These are phyloP conservation scores for Cladorrhinum samala DNA, from an alignment of 495 filamentous ascomycete species.

Conservation along the genomic window DNA sequence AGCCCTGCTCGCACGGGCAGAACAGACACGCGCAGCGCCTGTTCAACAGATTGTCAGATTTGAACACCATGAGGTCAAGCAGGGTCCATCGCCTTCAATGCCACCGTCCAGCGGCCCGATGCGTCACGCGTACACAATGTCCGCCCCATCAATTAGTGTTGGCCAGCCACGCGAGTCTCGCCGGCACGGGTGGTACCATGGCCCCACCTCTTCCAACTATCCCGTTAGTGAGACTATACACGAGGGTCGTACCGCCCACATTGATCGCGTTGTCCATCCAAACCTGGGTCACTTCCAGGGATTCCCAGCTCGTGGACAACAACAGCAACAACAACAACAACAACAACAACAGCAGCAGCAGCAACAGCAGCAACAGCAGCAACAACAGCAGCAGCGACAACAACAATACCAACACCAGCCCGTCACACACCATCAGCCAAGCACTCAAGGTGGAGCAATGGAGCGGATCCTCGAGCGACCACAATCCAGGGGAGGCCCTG, in stretches of 20 bases:
- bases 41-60: slow-evolving; percentile 42
- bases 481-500: slow-evolving; percentile 14
- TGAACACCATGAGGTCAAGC: slow-evolving; percentile 27
- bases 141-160: slow-evolving; percentile 42
- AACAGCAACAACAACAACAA: slow-evolving; percentile 5
- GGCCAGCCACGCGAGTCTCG: slow-evolving; percentile 48
- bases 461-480: slow-evolving; percentile 27
- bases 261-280: slow-evolving; percentile 45
- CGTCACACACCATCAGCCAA: slow-evolving; percentile 11
- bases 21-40: slow-evolving; percentile 28
- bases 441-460: slow-evolving; percentile 20
- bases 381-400: slow-evolving; percentile 6
- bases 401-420: slow-evolving; percentile 6
- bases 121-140: slow-evolving; percentile 44
- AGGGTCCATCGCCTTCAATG: slow-evolving; percentile 6
- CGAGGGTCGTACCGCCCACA: slow-evolving; percentile 30
- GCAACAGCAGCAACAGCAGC: slow-evolving; percentile 14
- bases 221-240: slow-evolving; percentile 31
- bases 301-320: slow-evolving; percentile 36
- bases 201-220: slow-evolving; percentile 38
- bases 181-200: slow-evolving; percentile 65
- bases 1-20: slow-evolving; percentile 43
- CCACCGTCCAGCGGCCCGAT: slow-evolving; percentile 16
- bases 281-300: slow-evolving; percentile 41
- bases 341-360: slow-evolving; percentile 12